A percentile compares a stretch with the other conserved stretches of the same genome.
phyloP scores from a whole-genome alignment of 345 rosid genomes.

The Syzygium aqueum region DNA sequence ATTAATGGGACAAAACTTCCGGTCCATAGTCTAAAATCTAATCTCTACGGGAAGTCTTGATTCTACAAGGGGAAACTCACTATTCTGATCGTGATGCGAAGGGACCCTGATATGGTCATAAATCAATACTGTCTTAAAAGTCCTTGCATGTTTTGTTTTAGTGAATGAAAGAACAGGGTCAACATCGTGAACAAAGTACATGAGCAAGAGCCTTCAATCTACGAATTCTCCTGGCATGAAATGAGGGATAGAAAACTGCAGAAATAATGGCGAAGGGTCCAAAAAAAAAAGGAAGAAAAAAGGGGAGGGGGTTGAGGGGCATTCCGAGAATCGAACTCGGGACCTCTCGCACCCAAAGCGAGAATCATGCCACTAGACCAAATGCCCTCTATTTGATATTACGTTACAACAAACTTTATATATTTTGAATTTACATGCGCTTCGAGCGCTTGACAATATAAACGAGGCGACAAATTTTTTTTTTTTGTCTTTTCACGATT shows the following conservation, averaged over 20 bases:
- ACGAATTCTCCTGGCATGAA: not conserved
- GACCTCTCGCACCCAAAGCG: conserved; percentile 98
- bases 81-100: not conserved
- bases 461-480: not conserved
- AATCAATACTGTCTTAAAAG: not conserved
- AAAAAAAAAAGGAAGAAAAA: not conserved
- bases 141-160: not conserved
- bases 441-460: not conserved
- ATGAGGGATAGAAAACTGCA: not conserved
- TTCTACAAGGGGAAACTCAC: not conserved
- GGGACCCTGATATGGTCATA: not conserved
- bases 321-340: conserved; percentile 82
- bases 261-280: not conserved
- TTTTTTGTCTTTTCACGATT: not conserved
- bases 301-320: conserved; percentile 18
- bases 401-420: fast-evolving
- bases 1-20: not conserved
- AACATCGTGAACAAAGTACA: not conserved
- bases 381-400: not conserved
- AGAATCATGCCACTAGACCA: conserved; percentile 21
- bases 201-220: not conserved
- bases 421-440: not conserved
- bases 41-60: not conserved
- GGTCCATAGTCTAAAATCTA: not conserved
- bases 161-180: not conserved